Evolutionary conservation across 2,329 filamentous ascomycete genomes (phyloP).

Genomic region (Corinectria fuckeliana): DNA sequence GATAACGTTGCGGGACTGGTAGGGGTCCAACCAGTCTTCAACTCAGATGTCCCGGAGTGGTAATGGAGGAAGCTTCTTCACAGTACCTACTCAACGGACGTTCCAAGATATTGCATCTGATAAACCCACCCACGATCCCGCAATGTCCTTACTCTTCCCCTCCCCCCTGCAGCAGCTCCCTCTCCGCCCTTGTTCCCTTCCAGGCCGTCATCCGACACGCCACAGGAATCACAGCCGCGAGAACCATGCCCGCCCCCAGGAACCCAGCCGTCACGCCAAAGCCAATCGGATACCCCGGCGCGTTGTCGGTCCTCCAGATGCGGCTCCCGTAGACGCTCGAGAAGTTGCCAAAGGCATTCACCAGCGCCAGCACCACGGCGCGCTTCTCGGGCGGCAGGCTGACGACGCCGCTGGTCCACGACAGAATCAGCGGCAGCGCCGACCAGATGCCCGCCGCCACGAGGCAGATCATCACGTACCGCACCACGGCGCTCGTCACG

Average conservation of each 20-base stretch:
- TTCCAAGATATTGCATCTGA: no score
- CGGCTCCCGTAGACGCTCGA: constrained; percentile 18
- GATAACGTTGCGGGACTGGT: not conserved
- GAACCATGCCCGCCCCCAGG: constrained; percentile 33
- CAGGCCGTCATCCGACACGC: constrained; percentile 21
- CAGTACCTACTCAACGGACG: no score
- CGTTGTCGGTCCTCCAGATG: constrained; percentile 38
- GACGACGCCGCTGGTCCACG: constrained; percentile 16
- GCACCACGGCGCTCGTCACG: not conserved
- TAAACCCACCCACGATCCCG: no score
- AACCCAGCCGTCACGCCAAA: constrained; percentile 42
- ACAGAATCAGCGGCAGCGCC: constrained; percentile 14
- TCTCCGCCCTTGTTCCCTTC: constrained; percentile 17
- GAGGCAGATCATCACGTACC: constrained; percentile 26
- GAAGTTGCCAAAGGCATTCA: constrained; percentile 17
- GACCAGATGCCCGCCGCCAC: constrained; percentile 12
- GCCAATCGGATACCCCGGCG: constrained; percentile 35
- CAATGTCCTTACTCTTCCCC: no score
- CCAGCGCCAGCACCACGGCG: constrained; percentile 5
- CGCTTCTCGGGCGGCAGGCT: constrained; percentile 15
- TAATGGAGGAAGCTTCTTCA: no score
- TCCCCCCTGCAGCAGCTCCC: not conserved
- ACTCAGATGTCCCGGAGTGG: no score
- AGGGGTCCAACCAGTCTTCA: no score
- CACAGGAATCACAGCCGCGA: constrained; percentile 34